Evolutionary conservation across 148 eudicot species (phyloP), one percentile per base, ranked within the genome.

Genomic region (Drosera capensis): DNA sequence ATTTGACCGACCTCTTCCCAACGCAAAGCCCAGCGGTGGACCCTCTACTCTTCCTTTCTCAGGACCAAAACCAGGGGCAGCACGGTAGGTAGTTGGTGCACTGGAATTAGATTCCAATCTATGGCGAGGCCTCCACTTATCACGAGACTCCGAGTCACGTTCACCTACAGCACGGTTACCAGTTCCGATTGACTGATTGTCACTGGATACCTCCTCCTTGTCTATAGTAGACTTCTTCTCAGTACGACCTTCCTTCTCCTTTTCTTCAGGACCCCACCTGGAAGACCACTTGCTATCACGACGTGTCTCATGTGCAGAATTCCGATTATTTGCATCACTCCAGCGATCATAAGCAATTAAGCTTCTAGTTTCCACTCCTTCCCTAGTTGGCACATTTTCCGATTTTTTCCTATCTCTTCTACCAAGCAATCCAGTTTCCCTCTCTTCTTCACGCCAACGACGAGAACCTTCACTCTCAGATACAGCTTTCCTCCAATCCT

Each of bases 121-220:
- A 60, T 84, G 93, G 47, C 97, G 85, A 44, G 97, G 97, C 68
- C 97, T 80, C 97, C 97, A 90, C 77, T 90, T 90, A 51, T 90
- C 95, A 59, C 95, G 95, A 26, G 76, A 54, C 31, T 90, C 93
- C 24, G 67, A 30, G 29, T 90, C 96, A n/a, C 80, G 81, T 29
- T 78, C 81, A 14, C 71, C 49, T 37, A 47, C 49, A 57, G 63
- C 38, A 43, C 90, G 82, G 22, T 54, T 77, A 63, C 56, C 68
- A 60, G 57, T 60, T 16, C 52, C 54, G 66, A 39, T 54, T 30
- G 75, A 30, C 48, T 72, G 92, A 56, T 34, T 64, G 40, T 90
- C 95, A 23, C 23, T 35, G 19, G 59, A 73, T 66, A 52, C 29
- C 40, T 80, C 97, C 56, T 90, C 97, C 67, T 80, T 84, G 46